Conservation (phyloP, 495 filamentous ascomycete species). For the Tirmania nivea region DNA sequence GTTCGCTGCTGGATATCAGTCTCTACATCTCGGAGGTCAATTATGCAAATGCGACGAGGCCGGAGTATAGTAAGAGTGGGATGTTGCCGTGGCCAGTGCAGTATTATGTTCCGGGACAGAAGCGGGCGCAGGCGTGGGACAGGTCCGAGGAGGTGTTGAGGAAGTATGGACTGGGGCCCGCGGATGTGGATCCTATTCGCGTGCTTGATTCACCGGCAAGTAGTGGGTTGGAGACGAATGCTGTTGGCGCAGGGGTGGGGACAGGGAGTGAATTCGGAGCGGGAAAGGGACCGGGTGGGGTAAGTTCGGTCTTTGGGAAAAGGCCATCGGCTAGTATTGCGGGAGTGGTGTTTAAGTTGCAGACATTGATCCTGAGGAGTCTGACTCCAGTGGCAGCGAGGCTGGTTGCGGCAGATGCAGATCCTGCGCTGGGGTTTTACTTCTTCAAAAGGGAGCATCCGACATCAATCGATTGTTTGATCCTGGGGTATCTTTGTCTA, state of each 20-base stretch:
- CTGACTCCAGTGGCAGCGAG: conserved; percentile 45
- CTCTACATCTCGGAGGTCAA: conserved; percentile 79
- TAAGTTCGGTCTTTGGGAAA: neutral
- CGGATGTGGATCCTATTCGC: conserved; percentile 11
- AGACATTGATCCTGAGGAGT: conserved; percentile 43
- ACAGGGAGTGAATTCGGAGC: neutral
- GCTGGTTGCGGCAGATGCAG: conserved; percentile 19
- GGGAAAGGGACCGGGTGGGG: neutral
- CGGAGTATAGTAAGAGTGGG: conserved; percentile 18
- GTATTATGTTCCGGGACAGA: conserved; percentile 68
- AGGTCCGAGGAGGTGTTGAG: conserved; percentile 28
- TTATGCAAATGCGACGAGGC: conserved; percentile 49
- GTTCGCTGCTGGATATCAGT: conserved; percentile 50
- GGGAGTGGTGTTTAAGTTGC: conserved; percentile 41
- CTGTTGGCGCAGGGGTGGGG: conserved; percentile 15
- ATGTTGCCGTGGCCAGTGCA: conserved; percentile 38
- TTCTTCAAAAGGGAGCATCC: conserved; percentile 30
- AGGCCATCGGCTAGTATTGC: conserved; percentile 21
- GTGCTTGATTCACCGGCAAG: conserved; percentile 3
- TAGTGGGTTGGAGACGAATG: conserved; percentile 17
- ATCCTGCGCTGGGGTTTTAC: conserved; percentile 24
- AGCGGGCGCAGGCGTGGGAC: conserved; percentile 44
- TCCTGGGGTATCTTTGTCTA: conserved; percentile 53
- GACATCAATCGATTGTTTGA: conserved; percentile 55
- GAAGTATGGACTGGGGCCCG: conserved; percentile 17